Percentiles rank a stretch among this genome's conserved stretches.
Evolutionary conservation across 306 rosid species (phyloP).

Genomic region (Rosa chinensis): DNA sequence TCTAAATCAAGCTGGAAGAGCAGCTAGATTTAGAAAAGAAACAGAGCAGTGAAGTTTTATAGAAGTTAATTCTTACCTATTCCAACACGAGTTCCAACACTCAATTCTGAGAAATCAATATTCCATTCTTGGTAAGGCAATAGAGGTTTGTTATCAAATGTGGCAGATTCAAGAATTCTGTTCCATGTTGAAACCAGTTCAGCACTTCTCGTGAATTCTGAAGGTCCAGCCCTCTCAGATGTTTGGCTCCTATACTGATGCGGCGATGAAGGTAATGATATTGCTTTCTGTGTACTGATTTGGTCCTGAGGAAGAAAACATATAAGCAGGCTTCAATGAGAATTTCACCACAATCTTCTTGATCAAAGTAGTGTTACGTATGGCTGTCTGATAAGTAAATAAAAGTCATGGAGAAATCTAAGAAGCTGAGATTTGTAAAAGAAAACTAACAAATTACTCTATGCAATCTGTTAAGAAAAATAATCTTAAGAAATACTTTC

Average conservation of each 20-base stretch:
- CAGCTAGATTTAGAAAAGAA: background rate
- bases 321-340: conserved; percentile 29
- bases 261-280: conserved; percentile 91
- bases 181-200: conserved; percentile 81
- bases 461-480: background rate
- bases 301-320: conserved; percentile 44
- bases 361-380: conserved; percentile 32
- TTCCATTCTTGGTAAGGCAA: conserved; percentile 90
- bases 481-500: background rate
- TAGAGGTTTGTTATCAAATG: conserved; percentile 68
- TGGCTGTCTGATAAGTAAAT: conserved; percentile 24
- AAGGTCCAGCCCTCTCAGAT: conserved; percentile 59
- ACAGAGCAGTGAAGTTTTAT: background rate
- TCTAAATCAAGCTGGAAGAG: background rate
- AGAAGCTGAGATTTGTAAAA: background rate
- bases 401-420: conserved; percentile 12
- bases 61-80: conserved; percentile 60
- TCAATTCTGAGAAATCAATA: conserved; percentile 85
- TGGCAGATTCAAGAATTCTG: conserved; percentile 73
- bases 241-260: conserved; percentile 73
- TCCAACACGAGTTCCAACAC: conserved; percentile 95
- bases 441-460: background rate
- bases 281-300: conserved; percentile 74
- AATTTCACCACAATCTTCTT: conserved; percentile 40
- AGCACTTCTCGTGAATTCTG: conserved; percentile 46